Evolutionary conservation across 192 early-diverging fungal species (phyloP).

Genomic region (Coemansia sp.): DNA sequence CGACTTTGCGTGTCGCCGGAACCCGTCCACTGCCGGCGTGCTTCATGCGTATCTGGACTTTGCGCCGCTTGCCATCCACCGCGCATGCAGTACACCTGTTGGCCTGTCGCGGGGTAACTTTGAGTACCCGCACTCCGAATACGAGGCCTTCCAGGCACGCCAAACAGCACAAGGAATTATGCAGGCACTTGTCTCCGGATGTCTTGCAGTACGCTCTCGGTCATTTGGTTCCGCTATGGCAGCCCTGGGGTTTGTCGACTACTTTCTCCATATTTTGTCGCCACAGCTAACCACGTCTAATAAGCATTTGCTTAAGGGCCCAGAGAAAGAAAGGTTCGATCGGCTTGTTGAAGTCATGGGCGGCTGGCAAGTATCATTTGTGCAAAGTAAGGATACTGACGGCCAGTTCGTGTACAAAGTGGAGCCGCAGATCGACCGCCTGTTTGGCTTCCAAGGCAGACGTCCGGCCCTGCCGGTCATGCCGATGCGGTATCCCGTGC

Average conservation of each 20-base stretch:
- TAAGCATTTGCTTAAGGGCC: conserved; percentile 43
- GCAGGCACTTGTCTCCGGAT: conserved; percentile 49
- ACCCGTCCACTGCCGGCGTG: conserved; percentile 47
- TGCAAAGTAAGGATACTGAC: conserved; percentile 32
- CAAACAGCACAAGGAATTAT: conserved; percentile 60
- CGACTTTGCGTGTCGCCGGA: conserved; percentile 32
- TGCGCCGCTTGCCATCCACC: conserved; percentile 72
- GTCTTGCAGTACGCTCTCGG: conserved; percentile 52
- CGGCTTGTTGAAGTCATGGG: conserved; percentile 41
- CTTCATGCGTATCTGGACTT: conserved; percentile 70
- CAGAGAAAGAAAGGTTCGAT: conserved; percentile 17
- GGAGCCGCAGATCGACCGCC: conserved; percentile 73
- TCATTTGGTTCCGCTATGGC: conserved; percentile 53
- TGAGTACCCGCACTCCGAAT: conserved; percentile 75
- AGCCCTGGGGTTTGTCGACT: conserved; percentile 62
- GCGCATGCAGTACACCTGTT: conserved; percentile 71
- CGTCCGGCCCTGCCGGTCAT: conserved; percentile 31
- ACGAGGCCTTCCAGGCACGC: conserved; percentile 59
- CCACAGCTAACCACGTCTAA: conserved; percentile 70
- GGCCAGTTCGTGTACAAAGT: conserved; percentile 51
- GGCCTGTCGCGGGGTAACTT: conserved; percentile 60
- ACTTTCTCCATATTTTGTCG: conserved; percentile 73
- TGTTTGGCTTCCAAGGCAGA: conserved; percentile 22
- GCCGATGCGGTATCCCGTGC: conserved; percentile 70
- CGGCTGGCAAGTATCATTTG: conserved; percentile 27